Evolutionary conservation across 73 alveolate species (phyloP).

Genomic region (Symbiodinium natans): DNA sequence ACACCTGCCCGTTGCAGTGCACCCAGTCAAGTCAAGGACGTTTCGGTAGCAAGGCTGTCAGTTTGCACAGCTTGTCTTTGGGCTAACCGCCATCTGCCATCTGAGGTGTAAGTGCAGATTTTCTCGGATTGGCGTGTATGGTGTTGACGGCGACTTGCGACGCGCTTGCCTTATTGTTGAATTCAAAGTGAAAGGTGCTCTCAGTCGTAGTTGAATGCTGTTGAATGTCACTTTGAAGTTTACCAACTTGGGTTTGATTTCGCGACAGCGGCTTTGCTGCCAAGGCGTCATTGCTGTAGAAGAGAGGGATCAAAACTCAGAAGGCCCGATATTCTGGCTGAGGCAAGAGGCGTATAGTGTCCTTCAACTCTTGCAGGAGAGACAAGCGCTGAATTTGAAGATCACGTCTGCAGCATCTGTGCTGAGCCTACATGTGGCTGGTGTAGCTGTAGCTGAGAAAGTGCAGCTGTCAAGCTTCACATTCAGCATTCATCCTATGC

Average conservation of each 20-base stretch:
- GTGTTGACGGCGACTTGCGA: conserved; percentile 45
- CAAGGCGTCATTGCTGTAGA: neutral
- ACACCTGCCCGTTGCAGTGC: conserved; percentile 46
- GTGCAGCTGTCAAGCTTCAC: neutral
- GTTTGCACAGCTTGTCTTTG: too few species aligned
- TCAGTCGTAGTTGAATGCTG: too few species aligned
- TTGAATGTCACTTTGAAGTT: too few species aligned
- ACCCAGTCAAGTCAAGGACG: neutral
- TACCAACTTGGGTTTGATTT: neutral
- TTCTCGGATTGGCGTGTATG: conserved; percentile 62
- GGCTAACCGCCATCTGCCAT: neutral
- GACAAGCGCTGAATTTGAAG: conserved; percentile 22
- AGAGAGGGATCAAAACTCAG: neutral
- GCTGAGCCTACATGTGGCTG: neutral
- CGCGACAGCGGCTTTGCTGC: neutral
- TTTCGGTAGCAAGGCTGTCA: neutral
- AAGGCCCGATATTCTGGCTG: neutral
- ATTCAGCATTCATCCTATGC: neutral
- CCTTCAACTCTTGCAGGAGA: neutral
- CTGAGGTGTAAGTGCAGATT: conserved; percentile 62
- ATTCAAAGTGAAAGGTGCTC: too few species aligned
- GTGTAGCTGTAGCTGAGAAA: neutral
- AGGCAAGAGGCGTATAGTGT: too few species aligned
- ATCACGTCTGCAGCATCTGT: conserved; percentile 68
- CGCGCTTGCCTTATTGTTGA: too few species aligned